phyloP scores from a whole-genome alignment of 345 rosid genomes.

The Salix koriyanagi region DNA sequence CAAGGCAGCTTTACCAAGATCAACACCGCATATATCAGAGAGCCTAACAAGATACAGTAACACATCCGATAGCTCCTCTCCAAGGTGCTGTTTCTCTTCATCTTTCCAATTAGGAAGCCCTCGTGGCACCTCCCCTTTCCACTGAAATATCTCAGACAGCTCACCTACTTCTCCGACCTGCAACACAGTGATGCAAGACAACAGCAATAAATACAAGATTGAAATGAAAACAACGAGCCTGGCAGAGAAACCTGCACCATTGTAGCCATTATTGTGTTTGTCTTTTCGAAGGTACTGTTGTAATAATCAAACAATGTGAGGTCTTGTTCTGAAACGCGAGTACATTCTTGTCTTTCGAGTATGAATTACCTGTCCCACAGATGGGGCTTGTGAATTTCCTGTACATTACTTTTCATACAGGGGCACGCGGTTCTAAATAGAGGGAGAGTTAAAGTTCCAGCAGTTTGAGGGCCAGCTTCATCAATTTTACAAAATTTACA shows the following conservation, averaged over 20 bases:
- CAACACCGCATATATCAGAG: conserved; percentile 42
- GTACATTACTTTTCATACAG: background rate
- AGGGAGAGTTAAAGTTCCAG: background rate
- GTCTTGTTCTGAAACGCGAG: background rate
- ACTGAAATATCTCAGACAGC: conserved; percentile 30
- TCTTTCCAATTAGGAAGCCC: conserved; percentile 40
- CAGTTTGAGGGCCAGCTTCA: background rate
- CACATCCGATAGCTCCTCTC: conserved; percentile 45
- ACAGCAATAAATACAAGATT: background rate
- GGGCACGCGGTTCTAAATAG: background rate
- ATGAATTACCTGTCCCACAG: background rate
- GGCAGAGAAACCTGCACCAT: background rate
- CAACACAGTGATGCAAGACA: background rate
- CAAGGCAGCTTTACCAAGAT: conserved; percentile 37
- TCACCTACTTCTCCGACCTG: conserved; percentile 45
- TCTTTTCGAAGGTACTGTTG: background rate
- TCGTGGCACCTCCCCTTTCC: conserved; percentile 44
- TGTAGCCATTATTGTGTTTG: background rate
- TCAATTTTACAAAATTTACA: background rate
- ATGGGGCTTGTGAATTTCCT: background rate
- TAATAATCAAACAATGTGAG: background rate
- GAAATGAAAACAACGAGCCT: background rate
- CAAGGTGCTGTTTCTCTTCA: conserved; percentile 37
- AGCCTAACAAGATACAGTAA: conserved; percentile 39
- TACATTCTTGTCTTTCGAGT: too few species aligned